A percentile compares a stretch with the other conserved stretches of the same genome.
Conservation (phyloP, 257 asterid genomes). For the Solanum raphanifolium region DNA sequence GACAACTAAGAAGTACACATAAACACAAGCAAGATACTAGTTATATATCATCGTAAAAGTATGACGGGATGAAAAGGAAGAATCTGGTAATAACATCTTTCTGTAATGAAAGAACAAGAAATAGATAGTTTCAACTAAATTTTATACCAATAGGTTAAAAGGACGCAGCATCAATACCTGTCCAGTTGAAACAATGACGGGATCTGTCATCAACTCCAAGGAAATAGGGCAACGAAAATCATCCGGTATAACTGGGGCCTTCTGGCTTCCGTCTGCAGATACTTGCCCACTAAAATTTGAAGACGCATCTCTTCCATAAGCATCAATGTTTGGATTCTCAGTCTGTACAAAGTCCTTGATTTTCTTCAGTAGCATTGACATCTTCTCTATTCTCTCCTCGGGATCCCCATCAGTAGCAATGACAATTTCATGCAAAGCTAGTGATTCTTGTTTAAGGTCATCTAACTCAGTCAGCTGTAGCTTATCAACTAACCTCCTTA, state of each 20-base stretch:
- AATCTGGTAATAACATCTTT: not conserved
- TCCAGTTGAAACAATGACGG: constrained; percentile 97
- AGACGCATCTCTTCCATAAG: constrained; percentile 33
- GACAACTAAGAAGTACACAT: not conserved
- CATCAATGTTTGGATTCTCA: constrained; percentile 52
- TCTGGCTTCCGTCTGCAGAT: constrained; percentile 34
- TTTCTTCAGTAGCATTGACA: constrained; percentile 88
- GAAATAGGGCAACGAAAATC: constrained; percentile 99
- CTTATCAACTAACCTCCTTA: constrained; percentile 68
- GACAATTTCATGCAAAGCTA: constrained; percentile 98
- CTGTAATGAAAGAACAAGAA: not conserved
- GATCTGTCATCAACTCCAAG: constrained; percentile 90
- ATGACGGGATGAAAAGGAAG: not conserved
- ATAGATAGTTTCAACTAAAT: not conserved
- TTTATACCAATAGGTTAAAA: not conserved
- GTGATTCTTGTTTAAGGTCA: constrained; percentile 87
- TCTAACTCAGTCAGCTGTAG: constrained; percentile 69
- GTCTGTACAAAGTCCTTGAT: constrained; percentile 91
- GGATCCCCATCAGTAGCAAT: constrained; percentile 85
- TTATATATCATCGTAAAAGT: not conserved
- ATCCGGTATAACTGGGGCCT: constrained; percentile 69
- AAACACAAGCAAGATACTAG: not conserved
- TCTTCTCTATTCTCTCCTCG: constrained; percentile 82
- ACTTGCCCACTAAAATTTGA: constrained; percentile 34
- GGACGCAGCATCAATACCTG: constrained; percentile 45